Evolutionary conservation across 2,329 filamentous ascomycete species (phyloP), one percentile per base, ranked within the genome.

Genomic region (Nemania diffusa): DNA sequence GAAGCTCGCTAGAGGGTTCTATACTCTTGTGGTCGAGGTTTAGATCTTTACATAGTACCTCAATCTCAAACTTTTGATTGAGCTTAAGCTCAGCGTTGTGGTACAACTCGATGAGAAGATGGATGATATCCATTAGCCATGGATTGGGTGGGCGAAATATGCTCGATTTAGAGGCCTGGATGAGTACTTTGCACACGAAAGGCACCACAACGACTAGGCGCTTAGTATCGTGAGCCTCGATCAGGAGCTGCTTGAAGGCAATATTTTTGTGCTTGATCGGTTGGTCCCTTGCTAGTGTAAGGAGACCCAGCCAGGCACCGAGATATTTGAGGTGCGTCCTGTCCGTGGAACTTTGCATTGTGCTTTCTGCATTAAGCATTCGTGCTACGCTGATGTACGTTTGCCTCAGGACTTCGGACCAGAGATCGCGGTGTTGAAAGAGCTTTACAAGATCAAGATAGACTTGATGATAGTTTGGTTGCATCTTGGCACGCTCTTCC

Each of bases 11-110:
- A 0, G 94, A 93, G 0, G 95, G 93, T 73, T 97, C 92, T 69
- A 98, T 94, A 66, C 88, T 91, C 81, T 97, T 97, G 80, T 97
- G 92, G 69, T 98, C 94, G n/a, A 98, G 84, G 62, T 91, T 91
- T 17, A 99, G 84, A 13, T 94, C 94, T 77, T 97, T 97, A 84
- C 94, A 99, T 26, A 99, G 86, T 27, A 99, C 94, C 79, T 99
- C 96, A 65, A 99, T 98, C 79, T 99, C 96, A 74, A 99, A 99
- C 75, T 98, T 99, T 58, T 97, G 90, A 73, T 98, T 98, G 42
- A 99, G 87, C 79, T 98, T 98, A 63, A 99, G 84, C 73, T 97
- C 95, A 15, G 93, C 93, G 74, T 92, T 92, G 75, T 97, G 91
- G 76, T 99, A 99, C 3, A 99, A 85, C 76, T 99, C 97, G 74